Evolutionary conservation across 148 eudicot species (phyloP).

Genomic region (Fagopyrum tataricum): DNA sequence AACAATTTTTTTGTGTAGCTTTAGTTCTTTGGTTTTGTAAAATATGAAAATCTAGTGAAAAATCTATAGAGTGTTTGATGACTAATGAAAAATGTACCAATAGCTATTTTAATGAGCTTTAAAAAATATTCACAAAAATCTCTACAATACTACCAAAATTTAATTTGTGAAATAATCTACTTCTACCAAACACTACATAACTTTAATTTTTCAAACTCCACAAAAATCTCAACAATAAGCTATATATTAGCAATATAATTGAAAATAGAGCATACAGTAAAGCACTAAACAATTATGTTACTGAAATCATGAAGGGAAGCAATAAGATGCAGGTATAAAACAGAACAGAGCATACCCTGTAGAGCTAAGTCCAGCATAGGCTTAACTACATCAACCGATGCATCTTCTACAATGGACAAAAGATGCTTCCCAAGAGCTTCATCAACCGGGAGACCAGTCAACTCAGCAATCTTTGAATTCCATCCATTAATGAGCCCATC

Average conservation of each 20-base stretch:
- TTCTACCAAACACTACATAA: too few relatives aligned
- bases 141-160: too few relatives aligned
- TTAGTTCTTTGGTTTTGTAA: too few relatives aligned
- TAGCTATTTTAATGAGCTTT: too few relatives aligned
- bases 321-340: neutral
- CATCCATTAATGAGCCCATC: slow-evolving; percentile 82
- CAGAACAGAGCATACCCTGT: slow-evolving; percentile 40
- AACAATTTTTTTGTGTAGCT: neutral
- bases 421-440: slow-evolving; percentile 68
- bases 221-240: too few relatives aligned
- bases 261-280: neutral
- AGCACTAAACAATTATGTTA: neutral
- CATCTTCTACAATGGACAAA: slow-evolving; percentile 63
- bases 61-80: too few relatives aligned
- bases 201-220: too few relatives aligned
- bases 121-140: too few relatives aligned
- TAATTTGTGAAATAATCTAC: too few relatives aligned
- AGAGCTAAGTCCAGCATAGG: slow-evolving; percentile 63
- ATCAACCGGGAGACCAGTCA: slow-evolving; percentile 63
- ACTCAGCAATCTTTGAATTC: slow-evolving; percentile 79
- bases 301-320: neutral
- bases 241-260: neutral
- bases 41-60: too few relatives aligned
- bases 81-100: too few relatives aligned
- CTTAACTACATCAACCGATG: slow-evolving; percentile 54